These are phyloP conservation scores for Phytopythium kandeliae DNA, from an alignment of 352 stramenopile species.

Conservation along the genomic window DNA sequence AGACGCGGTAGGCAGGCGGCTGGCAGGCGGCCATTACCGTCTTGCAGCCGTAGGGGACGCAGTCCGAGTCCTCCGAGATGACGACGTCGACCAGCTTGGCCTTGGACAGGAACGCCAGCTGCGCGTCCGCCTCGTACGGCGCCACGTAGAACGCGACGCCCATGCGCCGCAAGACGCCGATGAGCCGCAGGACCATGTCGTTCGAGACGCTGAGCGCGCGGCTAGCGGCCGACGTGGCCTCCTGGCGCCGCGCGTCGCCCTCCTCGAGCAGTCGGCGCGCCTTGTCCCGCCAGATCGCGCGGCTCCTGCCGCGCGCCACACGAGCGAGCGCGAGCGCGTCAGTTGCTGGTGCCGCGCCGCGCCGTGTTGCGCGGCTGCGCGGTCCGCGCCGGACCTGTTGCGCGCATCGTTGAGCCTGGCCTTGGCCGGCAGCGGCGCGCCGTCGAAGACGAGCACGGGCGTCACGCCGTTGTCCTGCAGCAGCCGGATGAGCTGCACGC, in stretches of 20 bases:
- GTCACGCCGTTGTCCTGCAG: slow-evolving; percentile 80
- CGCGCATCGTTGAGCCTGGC: slow-evolving; percentile 40
- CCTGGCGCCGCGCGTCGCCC: slow-evolving; percentile 14
- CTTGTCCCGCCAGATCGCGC: slow-evolving; percentile 36
- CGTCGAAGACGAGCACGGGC: slow-evolving; percentile 93
- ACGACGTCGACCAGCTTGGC: slow-evolving; percentile 90
- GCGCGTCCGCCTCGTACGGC: slow-evolving; percentile 97
- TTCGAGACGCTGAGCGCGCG: slow-evolving; percentile 62
- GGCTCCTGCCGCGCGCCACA: slow-evolving; percentile 13
- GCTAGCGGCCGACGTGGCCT: slow-evolving; percentile 27
- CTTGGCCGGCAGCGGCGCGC: slow-evolving; percentile 88
- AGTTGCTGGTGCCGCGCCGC: slow-evolving; percentile 1
- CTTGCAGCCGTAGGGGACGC: slow-evolving; percentile 91
- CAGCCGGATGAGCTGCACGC: slow-evolving; percentile 84
- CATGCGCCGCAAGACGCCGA: slow-evolving; percentile 52
- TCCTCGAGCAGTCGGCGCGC: slow-evolving; percentile 20
- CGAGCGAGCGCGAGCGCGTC: background rate
- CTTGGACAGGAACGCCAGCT: slow-evolving; percentile 92
- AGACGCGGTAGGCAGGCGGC: background rate
- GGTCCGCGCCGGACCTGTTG: slow-evolving; percentile 23
- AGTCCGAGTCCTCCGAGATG: slow-evolving; percentile 97
- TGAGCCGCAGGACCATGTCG: slow-evolving; percentile 69
- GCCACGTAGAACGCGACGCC: slow-evolving; percentile 92
- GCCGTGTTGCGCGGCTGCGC: no score
- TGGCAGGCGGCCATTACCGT: no score